Base-by-base conservation (phyloP, 345 rosid genomes). In the Linum lewisii region DNA sequence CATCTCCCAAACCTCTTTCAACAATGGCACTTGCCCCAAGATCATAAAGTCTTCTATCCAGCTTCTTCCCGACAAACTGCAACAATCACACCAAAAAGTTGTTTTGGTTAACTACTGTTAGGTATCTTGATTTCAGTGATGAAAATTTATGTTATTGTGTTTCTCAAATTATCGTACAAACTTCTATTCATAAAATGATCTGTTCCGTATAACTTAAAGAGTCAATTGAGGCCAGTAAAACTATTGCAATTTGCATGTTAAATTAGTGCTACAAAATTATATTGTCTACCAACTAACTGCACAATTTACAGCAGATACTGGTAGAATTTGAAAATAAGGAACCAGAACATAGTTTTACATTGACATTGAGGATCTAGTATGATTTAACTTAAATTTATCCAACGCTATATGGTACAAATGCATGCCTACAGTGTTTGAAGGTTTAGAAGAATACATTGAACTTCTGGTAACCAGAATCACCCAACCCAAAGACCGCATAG, bases 61-160 rank as follows among this genome's bases (percentile, higher is more conserved):
- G 84, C 77, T 78, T 93, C 82, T 93, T 93, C 59, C 97, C 97
- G 66, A 78, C 99, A 89, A 86, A 87, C 99, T 89, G 80, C 75
- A 81, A 61, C 69, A 74, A 78, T 57, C 32, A 63, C 67, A 58
- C 9, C 42, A 58, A 38, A 38, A 38, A 9, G 16, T 9, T 38
- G 11, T 6, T 38, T 10, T 15, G 16, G 45, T 38, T 38, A 38
- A 38, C 14, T 38, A 38, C 10, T 6, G 16, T 3, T 8, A 9
- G 16, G 13, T 38, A 38, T 10, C 14, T 38, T 5, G 45, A 38
- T 38, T 38, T 38, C 14, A 38, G 45, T 38, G 45, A n/a, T 8
- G 15, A 38, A 38, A 38, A 4, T 38, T 38, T 15, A 8, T 38
- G 9, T 8, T 9, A 38, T 38, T 38, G n/a, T n/a, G n/a, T n/a